phyloP scores from a whole-genome alignment of 164 flowering plant genomes.

The Pachysandra terminalis region DNA sequence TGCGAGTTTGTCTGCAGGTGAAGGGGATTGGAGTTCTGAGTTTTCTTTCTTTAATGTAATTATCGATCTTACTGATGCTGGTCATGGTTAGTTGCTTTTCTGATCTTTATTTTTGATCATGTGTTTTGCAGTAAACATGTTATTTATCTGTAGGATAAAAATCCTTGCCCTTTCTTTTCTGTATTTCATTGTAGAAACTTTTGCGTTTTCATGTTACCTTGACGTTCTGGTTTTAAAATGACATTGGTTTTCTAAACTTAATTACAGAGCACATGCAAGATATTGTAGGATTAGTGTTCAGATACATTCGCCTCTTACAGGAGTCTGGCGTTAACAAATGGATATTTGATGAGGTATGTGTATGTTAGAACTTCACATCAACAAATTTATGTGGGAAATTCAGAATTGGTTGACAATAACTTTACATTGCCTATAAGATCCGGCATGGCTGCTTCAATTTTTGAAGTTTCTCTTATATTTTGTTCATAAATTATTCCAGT shows the following conservation, averaged over 20 bases:
- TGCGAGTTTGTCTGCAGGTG: conserved; percentile 81
- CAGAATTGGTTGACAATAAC: neutral
- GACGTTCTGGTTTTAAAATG: neutral
- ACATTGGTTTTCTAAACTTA: neutral
- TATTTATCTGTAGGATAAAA: neutral
- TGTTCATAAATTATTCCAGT: no score
- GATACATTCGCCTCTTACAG: conserved; percentile 62
- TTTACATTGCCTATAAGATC: no score
- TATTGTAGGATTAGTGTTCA: conserved; percentile 74
- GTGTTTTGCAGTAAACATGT: neutral
- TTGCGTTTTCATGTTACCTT: no score
- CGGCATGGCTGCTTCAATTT: no score
- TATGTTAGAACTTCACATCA: conserved; percentile 2
- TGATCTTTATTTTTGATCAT: conserved; percentile 8
- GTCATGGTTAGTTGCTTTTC: conserved; percentile 71
- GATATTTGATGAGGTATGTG: conserved; percentile 94
- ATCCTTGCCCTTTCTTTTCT: no score
- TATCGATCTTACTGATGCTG: conserved; percentile 87
- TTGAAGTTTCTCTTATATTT: no score
- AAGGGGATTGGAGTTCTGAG: conserved; percentile 62
- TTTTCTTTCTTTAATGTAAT: conserved; percentile 75
- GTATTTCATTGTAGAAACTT: neutral
- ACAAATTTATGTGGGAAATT: neutral
- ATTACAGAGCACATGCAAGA: conserved; percentile 77
- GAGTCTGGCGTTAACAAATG: conserved; percentile 76